Base-by-base conservation (phyloP, 257 asterid species). In the Echites panduratus region DNA sequence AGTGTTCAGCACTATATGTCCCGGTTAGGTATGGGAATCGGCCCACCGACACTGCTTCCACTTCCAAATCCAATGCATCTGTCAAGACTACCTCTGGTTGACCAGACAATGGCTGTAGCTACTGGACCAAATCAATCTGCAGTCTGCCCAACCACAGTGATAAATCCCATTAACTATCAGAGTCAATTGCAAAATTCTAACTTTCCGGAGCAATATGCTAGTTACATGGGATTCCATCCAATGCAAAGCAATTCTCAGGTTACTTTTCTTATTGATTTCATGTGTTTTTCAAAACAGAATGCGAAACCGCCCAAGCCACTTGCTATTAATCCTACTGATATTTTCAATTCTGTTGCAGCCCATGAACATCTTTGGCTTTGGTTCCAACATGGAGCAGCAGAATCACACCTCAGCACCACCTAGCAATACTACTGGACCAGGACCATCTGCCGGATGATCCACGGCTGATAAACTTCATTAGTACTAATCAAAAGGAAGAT, bases 1-100 rank as follows among this genome's bases (percentile, higher is more conserved):
- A 85, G 91, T 19, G 73, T 91, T 85, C 95, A 89, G 70, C 94
- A 85, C 27, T 91, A 85, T 75, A 84, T 89, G 89, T 81, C 97
- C 20, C 82, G 92, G 22, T 73, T 85, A 29, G 92, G 94, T 11
- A 82, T 89, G 85, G 91, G 96, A n/a, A 79, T 87, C 20, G 80
- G 85, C 35, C 86, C 91, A 3, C 81, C 84, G 9, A 70, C 85
- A 62, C 74, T 84, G 50, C 95, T 90, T 10, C 75, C 84, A 0
- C 66, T 86, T 65, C 92, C 80, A 45, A 86, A 82, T 79, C 84
- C 88, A 17, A 84, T 91, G 90, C 89, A 82, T 16, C 68, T 91
- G 24, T 65, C 93, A 24, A 76, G 87, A 63, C 71, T 79, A 63
- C 93, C 95, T 4, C 61, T 84, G 66, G 77, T 83, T 24, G 78